Evolutionary conservation across 805 yeast species (phyloP).

Genomic region (Nakazawaea holstii): DNA sequence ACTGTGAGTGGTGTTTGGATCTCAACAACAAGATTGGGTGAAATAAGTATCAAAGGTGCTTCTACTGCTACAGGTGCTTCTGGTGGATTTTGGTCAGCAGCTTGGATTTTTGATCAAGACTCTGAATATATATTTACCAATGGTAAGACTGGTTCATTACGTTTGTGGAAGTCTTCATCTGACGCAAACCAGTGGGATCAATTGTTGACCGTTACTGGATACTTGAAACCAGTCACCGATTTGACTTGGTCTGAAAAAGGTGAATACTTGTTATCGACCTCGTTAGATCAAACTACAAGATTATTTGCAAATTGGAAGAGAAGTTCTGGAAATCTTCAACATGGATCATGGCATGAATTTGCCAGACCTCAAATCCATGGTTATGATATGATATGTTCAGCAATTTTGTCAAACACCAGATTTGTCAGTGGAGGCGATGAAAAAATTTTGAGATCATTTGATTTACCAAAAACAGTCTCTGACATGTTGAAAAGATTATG

Average conservation of each 20-base stretch:
- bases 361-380: slow-evolving; percentile 99
- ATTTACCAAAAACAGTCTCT: slow-evolving; percentile 78
- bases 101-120: slow-evolving; percentile 56
- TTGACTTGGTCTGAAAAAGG: slow-evolving; percentile 69
- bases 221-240: slow-evolving; percentile 70
- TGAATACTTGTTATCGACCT: slow-evolving; percentile 65
- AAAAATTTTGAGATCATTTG: slow-evolving; percentile 83
- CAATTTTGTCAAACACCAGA: slow-evolving; percentile 49
- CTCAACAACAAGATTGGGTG: slow-evolving; percentile 78
- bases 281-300: slow-evolving; percentile 92
- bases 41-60: slow-evolving; percentile 92
- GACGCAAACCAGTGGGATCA: slow-evolving; percentile 37
- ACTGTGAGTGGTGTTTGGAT: slow-evolving; percentile 85
- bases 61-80: slow-evolving; percentile 96
- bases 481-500: slow-evolving; percentile 51
- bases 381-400: slow-evolving; percentile 85
- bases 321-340: slow-evolving; percentile 6
- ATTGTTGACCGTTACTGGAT: slow-evolving; percentile 65
- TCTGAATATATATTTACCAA: slow-evolving; percentile 63
- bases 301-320: slow-evolving; percentile 62
- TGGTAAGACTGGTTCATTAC: slow-evolving; percentile 91
- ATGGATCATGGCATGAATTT: slow-evolving; percentile 77
- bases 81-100: slow-evolving; percentile 56
- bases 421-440: slow-evolving; percentile 97
- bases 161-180: slow-evolving; percentile 52